Evolutionary conservation across 2,329 filamentous ascomycete genomes (phyloP), one percentile per base, ranked within the genome.

Genomic region (Fusarium paranaense): DNA sequence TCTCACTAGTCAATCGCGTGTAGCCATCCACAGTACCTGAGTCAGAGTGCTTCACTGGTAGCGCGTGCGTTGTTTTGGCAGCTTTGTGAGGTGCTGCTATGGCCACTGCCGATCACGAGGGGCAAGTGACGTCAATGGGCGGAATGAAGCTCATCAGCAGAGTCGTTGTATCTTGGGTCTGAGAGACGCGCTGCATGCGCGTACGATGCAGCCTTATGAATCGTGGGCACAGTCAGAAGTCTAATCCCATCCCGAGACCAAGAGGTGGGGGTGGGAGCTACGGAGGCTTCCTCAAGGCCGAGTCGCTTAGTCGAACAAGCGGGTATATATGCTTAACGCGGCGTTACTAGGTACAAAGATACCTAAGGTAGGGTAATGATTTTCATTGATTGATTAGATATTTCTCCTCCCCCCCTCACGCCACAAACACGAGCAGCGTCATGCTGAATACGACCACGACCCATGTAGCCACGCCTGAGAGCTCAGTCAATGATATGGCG

Each of bases 251-350:
- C 42, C 22, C n/a, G 42, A 47, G 22, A 22, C 30, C 30, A 57
- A 37, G 32, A 58, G 33, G 32, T 35, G 32, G 22, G 56, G 40
- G 42, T 20, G 54, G 33, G 38, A 22, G 20, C 20, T 22, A 45
- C 40, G 40, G 13, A 22, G 20, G 14, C 32, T 59, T 25, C 32
- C 22, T 40, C 22, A 33, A 32, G 47, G n/a, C 47, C 18, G 22
- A 30, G 52, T 37, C 20, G 33, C 7, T 57, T 57, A 59, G 18
- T 52, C 18, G 47, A 52, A 52, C 47, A 52, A 59, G 33, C 56
- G 56, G 56, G 56, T 59, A 59, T 59, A 59, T 59, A 38, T 22
- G 22, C 35, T 40, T 59, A 59, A 59, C 56, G 56, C 56, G 56
- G 56, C 32, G 52, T 52, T 52, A 52, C 42, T 27, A 25, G 25